Percentiles rank a stretch among this genome's conserved stretches.
phyloP scores from a whole-genome alignment of 2,329 filamentous ascomycete species.

The Colletotrichum spinosum region DNA sequence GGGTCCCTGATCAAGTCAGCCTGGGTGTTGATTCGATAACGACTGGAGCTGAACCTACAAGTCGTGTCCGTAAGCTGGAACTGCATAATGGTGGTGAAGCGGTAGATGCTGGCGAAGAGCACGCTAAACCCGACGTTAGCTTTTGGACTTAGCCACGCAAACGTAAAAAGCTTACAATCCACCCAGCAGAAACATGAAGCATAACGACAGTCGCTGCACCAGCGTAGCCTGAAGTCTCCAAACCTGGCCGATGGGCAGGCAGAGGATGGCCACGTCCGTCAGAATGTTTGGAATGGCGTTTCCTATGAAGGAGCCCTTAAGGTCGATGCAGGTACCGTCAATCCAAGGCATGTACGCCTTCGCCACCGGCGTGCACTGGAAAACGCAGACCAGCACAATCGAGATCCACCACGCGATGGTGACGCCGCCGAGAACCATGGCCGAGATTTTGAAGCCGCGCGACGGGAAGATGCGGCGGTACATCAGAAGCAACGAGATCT shows the following conservation, averaged over 20 bases:
- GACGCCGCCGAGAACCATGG: slow-evolving; percentile 25
- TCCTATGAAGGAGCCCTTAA: slow-evolving; percentile 54
- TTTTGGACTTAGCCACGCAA: too few relatives aligned
- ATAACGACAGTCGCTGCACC: slow-evolving; percentile 40
- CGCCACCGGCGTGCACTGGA: slow-evolving; percentile 54
- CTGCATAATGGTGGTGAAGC: slow-evolving; percentile 46
- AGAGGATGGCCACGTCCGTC: slow-evolving; percentile 52
- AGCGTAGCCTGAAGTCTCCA: slow-evolving; percentile 43
- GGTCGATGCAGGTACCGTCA: slow-evolving; percentile 52
- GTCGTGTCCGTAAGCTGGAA: slow-evolving; percentile 44
- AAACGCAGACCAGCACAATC: slow-evolving; percentile 46
- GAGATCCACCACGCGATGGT: slow-evolving; percentile 34
- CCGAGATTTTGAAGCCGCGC: slow-evolving; percentile 25
- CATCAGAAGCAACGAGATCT: slow-evolving; percentile 35
- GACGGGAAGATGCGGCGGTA: slow-evolving; percentile 37
- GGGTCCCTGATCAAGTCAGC: slow-evolving; percentile 39
- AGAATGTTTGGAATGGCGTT: slow-evolving; percentile 56
- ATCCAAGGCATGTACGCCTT: slow-evolving; percentile 49
- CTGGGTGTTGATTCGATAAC: neutral
- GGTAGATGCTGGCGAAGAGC: slow-evolving; percentile 38
- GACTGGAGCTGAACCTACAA: neutral
- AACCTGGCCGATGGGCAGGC: slow-evolving; percentile 41
- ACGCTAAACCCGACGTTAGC: slow-evolving; percentile 13
- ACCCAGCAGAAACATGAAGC: slow-evolving; percentile 47
- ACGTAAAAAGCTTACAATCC: slow-evolving; percentile 45